Evolutionary conservation across 305 asterid genomes (phyloP), one percentile per base, ranked within the genome.

Genomic region (Fraxinus platypoda): DNA sequence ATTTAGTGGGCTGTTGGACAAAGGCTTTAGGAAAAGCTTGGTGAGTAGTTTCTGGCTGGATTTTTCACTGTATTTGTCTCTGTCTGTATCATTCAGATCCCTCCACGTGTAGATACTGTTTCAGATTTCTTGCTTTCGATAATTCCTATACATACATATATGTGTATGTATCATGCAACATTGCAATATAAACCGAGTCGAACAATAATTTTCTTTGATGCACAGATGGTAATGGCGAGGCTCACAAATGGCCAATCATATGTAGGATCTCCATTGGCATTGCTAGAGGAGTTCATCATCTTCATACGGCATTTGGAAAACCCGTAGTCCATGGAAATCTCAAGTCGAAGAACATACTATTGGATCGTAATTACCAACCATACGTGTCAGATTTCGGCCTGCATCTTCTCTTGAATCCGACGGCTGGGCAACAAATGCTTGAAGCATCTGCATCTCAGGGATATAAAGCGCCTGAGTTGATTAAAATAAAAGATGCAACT

Each of bases 301-400:
- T 96, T 78, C 99, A 96, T 35, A 85, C 90, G 4, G 84, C 84
- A 15, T 82, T 84, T 38, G 89, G 83, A 28, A 89, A 84, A 78
- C 98, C 98, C 30, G 80, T 93, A 38, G 84, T 94, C 85, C 99
- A 94, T 76, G 99, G 98, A 49, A 96, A 94, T 85, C 93, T 96
- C 76, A 96, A 93, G 88, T 89, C 98, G 0, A 92, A 91, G 86
- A 96, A 93, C 52, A 78, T 96, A 84, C 79, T 92, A 6, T 83
- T 96, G 49, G 99, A 92, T 84, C 81, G 54, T n/a, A 83, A 86
- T 83, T 83, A 66, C 80, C 90, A 88, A 26, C 94, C 98, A 0
- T 88, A 84, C 52, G 87, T 96, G 2, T 94, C 99, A 5, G 98
- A 94, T 88, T 92, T 87, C 3, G 93, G 99, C 9, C 82, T 96